Evolutionary conservation across 768 basidiomycete species (phyloP).

Genomic region (Lactifluus rugatus): DNA sequence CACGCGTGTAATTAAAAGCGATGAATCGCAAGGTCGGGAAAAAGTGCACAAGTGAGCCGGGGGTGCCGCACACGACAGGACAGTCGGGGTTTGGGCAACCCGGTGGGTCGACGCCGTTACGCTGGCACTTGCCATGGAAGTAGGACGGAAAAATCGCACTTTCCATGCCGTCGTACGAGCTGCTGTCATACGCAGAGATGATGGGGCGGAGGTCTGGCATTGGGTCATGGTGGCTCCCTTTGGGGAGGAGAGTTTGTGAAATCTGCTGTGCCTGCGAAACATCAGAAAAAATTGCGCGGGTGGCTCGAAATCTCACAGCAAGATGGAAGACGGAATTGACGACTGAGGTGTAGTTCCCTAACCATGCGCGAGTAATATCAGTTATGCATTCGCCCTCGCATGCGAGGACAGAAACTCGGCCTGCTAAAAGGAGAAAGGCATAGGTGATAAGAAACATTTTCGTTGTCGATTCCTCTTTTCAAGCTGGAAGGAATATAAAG

Average conservation of each 20-base stretch:
- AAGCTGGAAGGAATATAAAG: neutral
- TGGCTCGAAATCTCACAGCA: slow-evolving; percentile 32
- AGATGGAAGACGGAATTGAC: slow-evolving; percentile 31
- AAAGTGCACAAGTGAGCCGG: slow-evolving; percentile 70
- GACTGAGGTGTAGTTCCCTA: slow-evolving; percentile 39
- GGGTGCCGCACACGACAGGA: slow-evolving; percentile 69
- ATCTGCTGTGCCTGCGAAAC: slow-evolving; percentile 31
- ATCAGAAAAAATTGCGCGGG: slow-evolving; percentile 12
- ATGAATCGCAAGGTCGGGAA: slow-evolving; percentile 41
- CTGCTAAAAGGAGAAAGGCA: slow-evolving; percentile 18
- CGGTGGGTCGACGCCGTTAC: slow-evolving; percentile 43
- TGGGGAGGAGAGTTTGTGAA: slow-evolving; percentile 27
- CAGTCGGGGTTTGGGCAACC: slow-evolving; percentile 78
- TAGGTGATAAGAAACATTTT: slow-evolving; percentile 11
- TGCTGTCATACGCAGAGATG: slow-evolving; percentile 35
- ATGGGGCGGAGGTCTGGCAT: slow-evolving; percentile 38
- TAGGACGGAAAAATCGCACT: slow-evolving; percentile 54
- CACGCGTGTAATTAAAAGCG: slow-evolving; percentile 36
- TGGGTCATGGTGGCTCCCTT: slow-evolving; percentile 18
- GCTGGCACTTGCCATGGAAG: slow-evolving; percentile 71
- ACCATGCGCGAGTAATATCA: slow-evolving; percentile 46
- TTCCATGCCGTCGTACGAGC: slow-evolving; percentile 37
- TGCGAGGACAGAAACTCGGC: slow-evolving; percentile 35
- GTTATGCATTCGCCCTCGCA: slow-evolving; percentile 67
- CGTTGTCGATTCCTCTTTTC: neutral